Evolutionary conservation across 1,139 yeast genomes (phyloP), one percentile per base, ranked within the genome.

Genomic region (Hyphopichia wangnamkhiaoensis): DNA sequence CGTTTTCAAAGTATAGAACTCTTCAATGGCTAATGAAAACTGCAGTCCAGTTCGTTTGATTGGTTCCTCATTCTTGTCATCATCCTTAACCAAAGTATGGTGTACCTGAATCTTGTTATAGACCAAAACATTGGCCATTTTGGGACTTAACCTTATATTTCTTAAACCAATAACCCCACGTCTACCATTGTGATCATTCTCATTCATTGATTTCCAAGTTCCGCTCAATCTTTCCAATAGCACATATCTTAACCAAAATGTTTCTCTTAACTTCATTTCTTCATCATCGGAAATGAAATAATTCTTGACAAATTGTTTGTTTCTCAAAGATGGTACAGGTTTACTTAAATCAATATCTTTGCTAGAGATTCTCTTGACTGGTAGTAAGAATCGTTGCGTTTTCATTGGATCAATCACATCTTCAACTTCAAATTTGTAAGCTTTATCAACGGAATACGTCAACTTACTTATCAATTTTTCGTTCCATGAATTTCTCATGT

Each of bases 171-270:
- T 70, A 8, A 56, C 53, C 1, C 96, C 96, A 1, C 52, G 38
- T 35, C 85, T 56, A 10, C 46, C 47, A 12, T 45, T 44, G 9
- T 8, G 49, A 40, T 44, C 45, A 8, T 34, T 33, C 12, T 40
- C 40, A 17, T 54, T 51, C 2, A 44, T 45, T 13, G 71, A 63
- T 14, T 49, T 55, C 98, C 98, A 91, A 2, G 59, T 49, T 2
- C 95, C 96, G 3, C 61, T 58, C 12, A 93, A 52, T 21, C 70
- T 68, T 32, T 74, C 71, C 39, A 93, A 63, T 2, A 93, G 58
- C 40, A 74, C 71, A 41, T 84, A 81, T 40, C 95, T 66, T 42
- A 85, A 75, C 98, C 98, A 93, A 58, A 90, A 93, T 5, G 78
- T 65, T 46, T 81, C 82, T 43, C 80, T 72, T 62, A 80, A 74